Conservation (phyloP, 495 filamentous ascomycete species). For the Neohortaea acidophila region DNA sequence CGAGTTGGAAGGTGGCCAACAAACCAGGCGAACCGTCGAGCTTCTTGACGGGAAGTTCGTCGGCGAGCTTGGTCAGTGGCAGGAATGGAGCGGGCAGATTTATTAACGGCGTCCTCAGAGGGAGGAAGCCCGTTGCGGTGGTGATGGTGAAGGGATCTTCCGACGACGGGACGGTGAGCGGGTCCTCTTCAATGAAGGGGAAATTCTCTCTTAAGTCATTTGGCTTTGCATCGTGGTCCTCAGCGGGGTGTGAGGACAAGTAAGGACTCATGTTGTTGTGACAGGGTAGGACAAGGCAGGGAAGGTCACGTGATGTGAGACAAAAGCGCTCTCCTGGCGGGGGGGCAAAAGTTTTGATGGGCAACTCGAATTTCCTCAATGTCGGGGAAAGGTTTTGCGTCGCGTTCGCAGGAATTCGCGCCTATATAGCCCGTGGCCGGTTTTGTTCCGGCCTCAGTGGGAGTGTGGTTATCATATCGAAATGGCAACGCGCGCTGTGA, state of each 20-base stretch:
- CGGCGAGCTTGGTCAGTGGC: slow-evolving; percentile 50
- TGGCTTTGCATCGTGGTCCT: background rate
- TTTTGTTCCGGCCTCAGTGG: slow-evolving; percentile 8
- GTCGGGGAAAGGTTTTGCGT: no score
- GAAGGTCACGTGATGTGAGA: background rate
- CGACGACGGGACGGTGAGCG: slow-evolving; percentile 2
- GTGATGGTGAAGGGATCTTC: slow-evolving; percentile 72
- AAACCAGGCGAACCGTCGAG: slow-evolving; percentile 55
- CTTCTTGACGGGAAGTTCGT: slow-evolving; percentile 60
- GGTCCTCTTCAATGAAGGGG: slow-evolving; percentile 11
- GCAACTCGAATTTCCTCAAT: no score
- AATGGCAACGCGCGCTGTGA: background rate
- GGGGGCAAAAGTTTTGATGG: no score
- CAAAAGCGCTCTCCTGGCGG: no score
- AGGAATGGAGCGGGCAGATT: slow-evolving; percentile 53
- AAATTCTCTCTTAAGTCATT: background rate
- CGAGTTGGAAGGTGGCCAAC: slow-evolving; percentile 54
- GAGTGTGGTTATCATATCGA: background rate
- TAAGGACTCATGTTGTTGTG: slow-evolving; percentile 6
- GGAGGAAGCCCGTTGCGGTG: slow-evolving; percentile 64
- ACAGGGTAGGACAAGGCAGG: background rate
- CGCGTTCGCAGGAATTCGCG: no score
- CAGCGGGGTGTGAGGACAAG: background rate
- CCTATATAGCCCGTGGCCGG: slow-evolving; percentile 6
- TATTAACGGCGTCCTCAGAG: slow-evolving; percentile 44